Base-by-base conservation (phyloP, 768 basidiomycete genomes). In the Amanita polypyramis region DNA sequence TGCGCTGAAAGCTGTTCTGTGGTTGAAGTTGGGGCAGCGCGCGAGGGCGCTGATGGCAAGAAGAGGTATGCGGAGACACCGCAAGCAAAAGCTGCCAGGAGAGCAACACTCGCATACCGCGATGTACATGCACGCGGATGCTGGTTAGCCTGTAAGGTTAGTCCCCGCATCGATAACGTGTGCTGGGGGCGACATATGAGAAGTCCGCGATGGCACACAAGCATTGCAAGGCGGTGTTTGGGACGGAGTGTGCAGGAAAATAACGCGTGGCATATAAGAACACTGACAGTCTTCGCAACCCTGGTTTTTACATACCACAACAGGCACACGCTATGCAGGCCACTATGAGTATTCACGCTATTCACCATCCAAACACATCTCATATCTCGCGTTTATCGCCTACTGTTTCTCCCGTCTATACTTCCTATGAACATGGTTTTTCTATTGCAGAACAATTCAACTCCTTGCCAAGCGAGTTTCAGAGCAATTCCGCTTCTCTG, bases 181-280 rank as follows among this genome's bases (percentile, higher is more conserved):
- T 27, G 25, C 25, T 27, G 25, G 25, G 25, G 25, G 25, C 25
- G 25, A 27, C 4, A 27, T 27, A 27, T 27, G 25, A 27, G 25
- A 7, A 7, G 4, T 27, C 25, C 7, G 25, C 4, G 25, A 27
- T 27, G 25, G 7, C 25, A 27, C 7, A 27, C 25, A 7, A 7
- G 7, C 25, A 83, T 56, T 83, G 85, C 41, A 88, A 70, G 47
- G 85, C 80, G 5, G 74, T 60, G 29, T 74, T 66, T 42, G 68
- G 68, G 30, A 60, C 60, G 38, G 63, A 56, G 44, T 42, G 60
- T 7, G 25, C 7, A 29, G 8, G 21, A 21, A 35, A 46, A 29
- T n/a, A 46, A 37, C 35, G 35, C 45, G 45, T 17, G 12, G 3
- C 34, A 23, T 46, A 44, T 44, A 46, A 46, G 36, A 46, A 23